A percentile compares a stretch with the other conserved stretches of the same genome.
phyloP scores from a whole-genome alignment of 306 rosid species.

The Inga leiocalycina region DNA sequence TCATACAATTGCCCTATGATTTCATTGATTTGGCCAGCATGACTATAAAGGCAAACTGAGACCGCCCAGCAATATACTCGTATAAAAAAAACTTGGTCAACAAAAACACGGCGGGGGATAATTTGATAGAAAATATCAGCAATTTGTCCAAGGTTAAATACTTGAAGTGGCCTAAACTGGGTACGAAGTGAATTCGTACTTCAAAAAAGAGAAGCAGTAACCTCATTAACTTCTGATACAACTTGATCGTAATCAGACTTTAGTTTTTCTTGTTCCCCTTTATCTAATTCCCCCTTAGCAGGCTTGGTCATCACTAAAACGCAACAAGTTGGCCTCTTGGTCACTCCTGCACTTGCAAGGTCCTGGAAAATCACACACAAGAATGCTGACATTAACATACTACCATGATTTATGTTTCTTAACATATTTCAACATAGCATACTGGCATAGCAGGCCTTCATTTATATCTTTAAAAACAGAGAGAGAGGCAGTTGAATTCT shows the following conservation, averaged over 20 bases:
- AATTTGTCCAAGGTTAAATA: conserved; percentile 13
- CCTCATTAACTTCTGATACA: conserved; percentile 61
- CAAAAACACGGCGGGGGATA: not conserved
- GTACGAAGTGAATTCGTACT: conserved; percentile 8
- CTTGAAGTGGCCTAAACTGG: conserved; percentile 19
- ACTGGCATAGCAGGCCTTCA: not conserved
- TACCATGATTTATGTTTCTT: not conserved
- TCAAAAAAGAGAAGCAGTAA: conserved; percentile 66
- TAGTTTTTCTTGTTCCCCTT: conserved; percentile 74
- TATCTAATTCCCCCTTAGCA: conserved; percentile 67
- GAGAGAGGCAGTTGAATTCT: not conserved
- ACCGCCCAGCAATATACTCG: not conserved
- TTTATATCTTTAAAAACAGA: not conserved
- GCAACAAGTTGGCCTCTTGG: conserved; percentile 98
- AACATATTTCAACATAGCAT: not conserved
- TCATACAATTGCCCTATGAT: not conserved
- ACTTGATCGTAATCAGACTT: conserved; percentile 72
- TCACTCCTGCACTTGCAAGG: conserved; percentile 89
- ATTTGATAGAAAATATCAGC: conserved; percentile 16
- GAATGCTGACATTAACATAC: not conserved
- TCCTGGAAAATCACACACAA: conserved; percentile 51
- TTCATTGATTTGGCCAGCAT: not conserved
- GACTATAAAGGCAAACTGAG: not conserved
- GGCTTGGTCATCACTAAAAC: conserved; percentile 85
- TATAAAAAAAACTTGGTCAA: too few relatives aligned